These are phyloP conservation scores for Mrakia hoshinonis DNA, from an alignment of 768 basidiomycete species.

Conservation along the genomic window DNA sequence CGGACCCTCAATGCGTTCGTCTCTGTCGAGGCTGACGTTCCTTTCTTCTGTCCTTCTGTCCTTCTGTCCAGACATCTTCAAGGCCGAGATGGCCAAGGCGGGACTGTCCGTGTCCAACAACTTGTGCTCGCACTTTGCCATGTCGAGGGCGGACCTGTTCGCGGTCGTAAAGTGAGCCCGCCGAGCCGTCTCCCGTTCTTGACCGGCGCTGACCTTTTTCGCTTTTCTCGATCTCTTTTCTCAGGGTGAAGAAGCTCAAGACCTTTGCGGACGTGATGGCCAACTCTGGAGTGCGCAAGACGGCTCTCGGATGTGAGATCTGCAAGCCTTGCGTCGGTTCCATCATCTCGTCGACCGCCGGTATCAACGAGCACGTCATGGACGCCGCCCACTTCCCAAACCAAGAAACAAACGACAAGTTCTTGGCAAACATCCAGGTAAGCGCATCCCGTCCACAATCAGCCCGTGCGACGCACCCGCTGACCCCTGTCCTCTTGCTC, in stretches of 20 bases:
- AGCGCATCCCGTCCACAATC: too few relatives aligned
- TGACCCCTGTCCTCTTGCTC: too few relatives aligned
- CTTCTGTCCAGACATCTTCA: conserved; percentile 38
- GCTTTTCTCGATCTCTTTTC: background rate
- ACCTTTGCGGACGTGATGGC: conserved; percentile 53
- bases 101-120: conserved; percentile 52
- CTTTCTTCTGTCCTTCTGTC: background rate
- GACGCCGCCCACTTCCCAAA: conserved; percentile 56
- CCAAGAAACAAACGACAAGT: conserved; percentile 45
- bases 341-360: conserved; percentile 44
- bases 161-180: conserved; percentile 48
- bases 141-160: conserved; percentile 60
- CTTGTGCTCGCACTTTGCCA: conserved; percentile 58
- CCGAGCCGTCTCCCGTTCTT: background rate
- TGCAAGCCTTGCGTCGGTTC: conserved; percentile 60
- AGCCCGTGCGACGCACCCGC: too few relatives aligned
- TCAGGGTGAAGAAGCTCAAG: conserved; percentile 53
- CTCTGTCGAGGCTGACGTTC: background rate
- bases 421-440: conserved; percentile 67
- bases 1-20: background rate
- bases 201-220: background rate
- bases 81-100: conserved; percentile 60
- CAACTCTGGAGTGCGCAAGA: conserved; percentile 46
- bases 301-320: conserved; percentile 59
- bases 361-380: conserved; percentile 61